Conservation (phyloP, 352 stramenopile species). For the Phytophthora sojae region DNA sequence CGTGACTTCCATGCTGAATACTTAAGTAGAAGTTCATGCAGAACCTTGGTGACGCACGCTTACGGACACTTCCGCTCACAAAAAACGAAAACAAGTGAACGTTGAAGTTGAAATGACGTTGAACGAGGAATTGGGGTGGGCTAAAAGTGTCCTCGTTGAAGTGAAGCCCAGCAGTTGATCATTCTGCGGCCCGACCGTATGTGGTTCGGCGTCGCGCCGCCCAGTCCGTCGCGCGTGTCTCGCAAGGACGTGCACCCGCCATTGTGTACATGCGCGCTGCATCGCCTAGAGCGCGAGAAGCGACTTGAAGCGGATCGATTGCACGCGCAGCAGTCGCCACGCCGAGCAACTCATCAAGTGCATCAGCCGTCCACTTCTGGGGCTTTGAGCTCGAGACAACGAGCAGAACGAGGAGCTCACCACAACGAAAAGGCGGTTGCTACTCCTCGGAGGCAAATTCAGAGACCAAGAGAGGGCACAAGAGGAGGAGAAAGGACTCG, state of each 20-base stretch:
- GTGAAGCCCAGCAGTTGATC: neutral
- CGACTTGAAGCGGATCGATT: constrained; percentile 20
- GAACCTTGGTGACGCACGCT: no score
- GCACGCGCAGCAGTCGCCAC: constrained; percentile 15
- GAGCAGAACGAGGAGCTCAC: constrained; percentile 4
- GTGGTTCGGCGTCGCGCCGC: constrained; percentile 78
- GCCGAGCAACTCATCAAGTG: neutral
- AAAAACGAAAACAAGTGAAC: no score
- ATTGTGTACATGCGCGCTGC: constrained; percentile 48
- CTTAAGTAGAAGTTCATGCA: no score
- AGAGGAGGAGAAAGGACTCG: neutral
- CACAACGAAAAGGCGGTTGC: constrained; percentile 9
- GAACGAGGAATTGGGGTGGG: no score
- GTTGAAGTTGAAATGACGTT: no score
- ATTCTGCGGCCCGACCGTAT: constrained; percentile 27
- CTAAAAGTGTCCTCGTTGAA: neutral
- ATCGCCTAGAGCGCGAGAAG: constrained; percentile 31
- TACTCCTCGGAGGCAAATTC: constrained; percentile 19
- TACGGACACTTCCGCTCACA: no score
- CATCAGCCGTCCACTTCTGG: constrained; percentile 5
- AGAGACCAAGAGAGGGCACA: constrained; percentile 10
- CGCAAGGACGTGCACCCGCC: constrained; percentile 43
- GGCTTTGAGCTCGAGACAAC: constrained; percentile 23
- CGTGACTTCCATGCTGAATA: no score
- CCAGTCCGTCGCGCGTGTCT: constrained; percentile 51